Percentiles rank a stretch among this genome's conserved stretches.
Evolutionary conservation across 148 eudicot genomes (phyloP).

Genomic region (Suaeda aralocaspica): DNA sequence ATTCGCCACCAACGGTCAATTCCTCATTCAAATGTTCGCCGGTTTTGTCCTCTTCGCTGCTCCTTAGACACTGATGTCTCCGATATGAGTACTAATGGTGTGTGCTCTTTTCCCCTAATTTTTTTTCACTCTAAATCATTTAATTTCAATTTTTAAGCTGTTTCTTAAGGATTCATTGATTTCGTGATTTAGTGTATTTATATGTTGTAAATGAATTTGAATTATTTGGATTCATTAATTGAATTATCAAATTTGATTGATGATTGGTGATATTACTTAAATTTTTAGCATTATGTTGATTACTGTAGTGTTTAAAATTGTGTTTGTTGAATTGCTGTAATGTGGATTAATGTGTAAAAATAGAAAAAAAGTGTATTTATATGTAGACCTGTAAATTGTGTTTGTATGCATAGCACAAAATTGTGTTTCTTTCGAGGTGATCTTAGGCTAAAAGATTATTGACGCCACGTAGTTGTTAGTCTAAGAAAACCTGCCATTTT

Average conservation of each 20-base stretch:
- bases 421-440: neutral
- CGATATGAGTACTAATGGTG: slow-evolving; percentile 87
- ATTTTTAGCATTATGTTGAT: neutral
- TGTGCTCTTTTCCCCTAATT: neutral
- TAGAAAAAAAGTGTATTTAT: no score
- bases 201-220: neutral
- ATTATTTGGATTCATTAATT: neutral
- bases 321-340: no score
- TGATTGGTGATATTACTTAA: neutral
- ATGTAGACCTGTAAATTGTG: no score
- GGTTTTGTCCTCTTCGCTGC: slow-evolving; percentile 39
- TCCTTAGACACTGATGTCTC: slow-evolving; percentile 77
- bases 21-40: slow-evolving; percentile 27
- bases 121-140: neutral
- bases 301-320: no score
- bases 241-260: neutral
- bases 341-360: no score
- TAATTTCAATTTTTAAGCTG: neutral
- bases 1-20: slow-evolving; percentile 23
- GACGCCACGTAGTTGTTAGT: neutral
- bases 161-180: neutral
- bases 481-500: neutral
- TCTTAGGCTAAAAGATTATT: neutral
- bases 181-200: neutral
- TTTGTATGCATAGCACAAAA: no score